Conservation (phyloP, 2,329 filamentous ascomycete species). For the Talaromyces sp. region DNA sequence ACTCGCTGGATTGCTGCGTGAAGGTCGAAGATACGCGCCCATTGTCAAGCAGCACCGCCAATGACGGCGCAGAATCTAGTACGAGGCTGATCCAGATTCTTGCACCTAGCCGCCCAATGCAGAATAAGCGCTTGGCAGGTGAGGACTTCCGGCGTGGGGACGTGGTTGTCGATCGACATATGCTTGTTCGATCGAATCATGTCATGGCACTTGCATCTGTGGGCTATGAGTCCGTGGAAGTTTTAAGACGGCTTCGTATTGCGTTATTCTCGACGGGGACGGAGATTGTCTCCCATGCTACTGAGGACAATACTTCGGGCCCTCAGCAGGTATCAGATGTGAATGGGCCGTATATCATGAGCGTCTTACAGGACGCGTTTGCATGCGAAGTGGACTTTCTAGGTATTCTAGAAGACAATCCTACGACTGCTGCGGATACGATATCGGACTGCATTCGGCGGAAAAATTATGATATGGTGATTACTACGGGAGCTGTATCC, state of each 20-base stretch:
- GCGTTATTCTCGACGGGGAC: slow-evolving; percentile 24
- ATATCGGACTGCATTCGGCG: slow-evolving; percentile 6
- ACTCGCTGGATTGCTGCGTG: slow-evolving; percentile 22
- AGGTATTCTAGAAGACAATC: slow-evolving; percentile 23
- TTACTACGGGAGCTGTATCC: slow-evolving; percentile 31
- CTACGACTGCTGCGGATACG: slow-evolving; percentile 14
- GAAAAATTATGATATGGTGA: slow-evolving; percentile 24
- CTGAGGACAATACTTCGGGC: not conserved
- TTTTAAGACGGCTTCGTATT: slow-evolving; percentile 19
- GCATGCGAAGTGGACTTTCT: slow-evolving; percentile 23
- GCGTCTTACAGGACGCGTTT: slow-evolving; percentile 18
- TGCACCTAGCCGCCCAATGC: slow-evolving; percentile 20
- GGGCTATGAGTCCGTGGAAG: slow-evolving; percentile 20
- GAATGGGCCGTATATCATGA: slow-evolving; percentile 27
- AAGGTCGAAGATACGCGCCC: slow-evolving; percentile 23
- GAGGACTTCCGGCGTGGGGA: slow-evolving; percentile 23
- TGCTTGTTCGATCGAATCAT: slow-evolving; percentile 21
- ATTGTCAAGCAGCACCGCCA: not conserved
- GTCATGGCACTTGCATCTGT: slow-evolving; percentile 27
- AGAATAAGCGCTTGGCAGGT: slow-evolving; percentile 24
- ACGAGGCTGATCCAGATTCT: slow-evolving; percentile 18
- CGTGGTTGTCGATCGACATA: slow-evolving; percentile 19
- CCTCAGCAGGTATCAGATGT: slow-evolving; percentile 21
- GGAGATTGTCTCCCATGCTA: slow-evolving; percentile 12
- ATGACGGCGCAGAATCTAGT: slow-evolving; percentile 2